Conservation (phyloP, 768 basidiomycete genomes). For the Candolleomyces aberdarensis region DNA sequence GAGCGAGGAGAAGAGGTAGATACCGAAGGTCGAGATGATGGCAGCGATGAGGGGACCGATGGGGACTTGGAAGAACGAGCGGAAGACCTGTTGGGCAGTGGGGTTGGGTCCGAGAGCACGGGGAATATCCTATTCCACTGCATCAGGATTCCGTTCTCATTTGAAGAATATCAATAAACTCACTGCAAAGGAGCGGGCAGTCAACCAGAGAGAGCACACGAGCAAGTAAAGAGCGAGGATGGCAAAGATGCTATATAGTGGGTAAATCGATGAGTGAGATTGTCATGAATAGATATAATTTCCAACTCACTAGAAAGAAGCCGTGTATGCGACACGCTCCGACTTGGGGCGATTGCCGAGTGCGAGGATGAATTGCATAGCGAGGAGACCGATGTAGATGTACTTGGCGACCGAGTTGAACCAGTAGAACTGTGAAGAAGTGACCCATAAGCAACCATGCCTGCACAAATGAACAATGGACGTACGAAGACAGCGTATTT, state of each 20-base stretch:
- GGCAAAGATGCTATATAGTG: conserved; percentile 66
- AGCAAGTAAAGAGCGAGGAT: conserved; percentile 81
- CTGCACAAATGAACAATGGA: background rate
- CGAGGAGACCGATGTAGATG: conserved; percentile 83
- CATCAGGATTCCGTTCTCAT: no score
- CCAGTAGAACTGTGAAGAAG: conserved; percentile 70
- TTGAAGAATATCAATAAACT: no score
- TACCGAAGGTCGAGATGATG: conserved; percentile 84
- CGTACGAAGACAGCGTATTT: conserved; percentile 50
- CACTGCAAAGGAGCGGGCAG: conserved; percentile 64
- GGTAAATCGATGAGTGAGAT: conserved; percentile 47
- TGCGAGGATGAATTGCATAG: conserved; percentile 63
- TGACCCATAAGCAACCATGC: background rate
- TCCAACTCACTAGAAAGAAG: conserved; percentile 61
- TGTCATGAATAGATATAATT: conserved; percentile 16
- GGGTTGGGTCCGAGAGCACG: conserved; percentile 38
- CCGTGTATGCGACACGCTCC: conserved; percentile 66
- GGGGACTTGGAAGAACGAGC: conserved; percentile 67
- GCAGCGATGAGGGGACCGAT: conserved; percentile 83
- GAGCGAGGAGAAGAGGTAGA: conserved; percentile 79
- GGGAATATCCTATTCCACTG: background rate
- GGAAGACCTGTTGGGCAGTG: conserved; percentile 46
- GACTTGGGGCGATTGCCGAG: conserved; percentile 84
- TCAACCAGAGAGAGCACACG: conserved; percentile 82
- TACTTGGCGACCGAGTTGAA: conserved; percentile 79